Evolutionary conservation across 2,329 filamentous ascomycete species (phyloP), one percentile per base, ranked within the genome.

Genomic region (Fusarium nelsonii): DNA sequence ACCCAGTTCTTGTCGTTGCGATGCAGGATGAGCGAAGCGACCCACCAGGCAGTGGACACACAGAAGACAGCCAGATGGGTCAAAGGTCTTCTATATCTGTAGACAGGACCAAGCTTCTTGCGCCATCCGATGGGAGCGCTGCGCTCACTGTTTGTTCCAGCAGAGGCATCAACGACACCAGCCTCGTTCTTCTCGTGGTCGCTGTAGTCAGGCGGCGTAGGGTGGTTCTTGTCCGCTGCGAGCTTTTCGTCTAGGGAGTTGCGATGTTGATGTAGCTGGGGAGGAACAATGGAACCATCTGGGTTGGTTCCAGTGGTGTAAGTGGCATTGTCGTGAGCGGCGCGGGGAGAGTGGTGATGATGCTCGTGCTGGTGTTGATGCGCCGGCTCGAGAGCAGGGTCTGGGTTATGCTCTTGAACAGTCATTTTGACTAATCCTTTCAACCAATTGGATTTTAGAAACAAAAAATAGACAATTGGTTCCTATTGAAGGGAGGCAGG

Each of bases 1-100:
- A 97, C 80, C 93, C 93, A 97, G 75, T 92, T 93, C 79, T 84
- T 84, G 74, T 93, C 88, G 62, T 90, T 72, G 62, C 88, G 88
- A 77, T 95, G 92, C 54, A 93, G 83, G 62, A 94, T 83, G 48
- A 95, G 81, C 56, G 90, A 88, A 8, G 91, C 89, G 69, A 94
- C 90, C 91, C 91, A 94, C 92, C 92, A 94, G 74, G 83, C 84
- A 4, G 83, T 84, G 65, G 83, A 82, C 57, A 84, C 70, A 50
- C 73, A 69, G 53, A 81, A 81, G 73, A 85, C 69, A 75, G 83
- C 71, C 69, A 83, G 65, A 76, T 88, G 86, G 45, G 82, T 75
- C 44, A 83, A 72, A 59, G 83, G 77, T 39, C 83, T 81, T 69
- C 82, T 82, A 58, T 79, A 81, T 65, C 78, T 76, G 70, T 86